Evolutionary conservation across 169 alveolate species (phyloP).

Genomic region (Plasmodium cynomolgi): DNA sequence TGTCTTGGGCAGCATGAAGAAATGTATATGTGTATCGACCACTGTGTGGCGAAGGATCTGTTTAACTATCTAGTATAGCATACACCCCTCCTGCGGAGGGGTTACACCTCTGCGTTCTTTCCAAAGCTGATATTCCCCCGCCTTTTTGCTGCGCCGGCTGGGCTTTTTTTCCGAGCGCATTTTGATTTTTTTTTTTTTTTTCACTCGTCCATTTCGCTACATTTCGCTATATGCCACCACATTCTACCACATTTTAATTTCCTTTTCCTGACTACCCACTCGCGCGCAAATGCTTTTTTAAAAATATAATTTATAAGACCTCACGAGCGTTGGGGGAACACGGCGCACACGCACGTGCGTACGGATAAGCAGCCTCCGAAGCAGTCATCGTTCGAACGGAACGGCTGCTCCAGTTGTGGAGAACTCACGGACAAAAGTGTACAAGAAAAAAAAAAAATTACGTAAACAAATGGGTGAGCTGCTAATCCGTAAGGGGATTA

Average conservation of each 20-base stretch:
- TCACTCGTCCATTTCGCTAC: not conserved
- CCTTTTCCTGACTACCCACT: not conserved
- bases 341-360: not conserved
- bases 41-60: constrained; percentile 81
- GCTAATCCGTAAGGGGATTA: not conserved
- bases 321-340: not conserved
- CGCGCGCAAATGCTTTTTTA: not conserved
- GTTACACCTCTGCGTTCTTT: not conserved
- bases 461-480: not conserved
- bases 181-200: not conserved
- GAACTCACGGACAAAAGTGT: not conserved
- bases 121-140: not conserved
- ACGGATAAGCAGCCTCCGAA: not conserved
- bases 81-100: not conserved
- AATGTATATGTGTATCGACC: constrained; percentile 82
- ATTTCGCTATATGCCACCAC: not conserved
- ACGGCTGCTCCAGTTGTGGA: not conserved
- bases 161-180: not conserved
- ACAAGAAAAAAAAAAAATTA: constrained; percentile 4
- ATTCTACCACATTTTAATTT: not conserved
- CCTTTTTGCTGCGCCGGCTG: not conserved
- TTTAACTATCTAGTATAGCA: constrained; percentile 77
- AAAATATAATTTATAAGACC: not conserved
- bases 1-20: constrained; percentile 84
- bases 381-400: not conserved